Evolutionary conservation across 768 basidiomycete genomes (phyloP).

Genomic region (Cubamyces sp.): DNA sequence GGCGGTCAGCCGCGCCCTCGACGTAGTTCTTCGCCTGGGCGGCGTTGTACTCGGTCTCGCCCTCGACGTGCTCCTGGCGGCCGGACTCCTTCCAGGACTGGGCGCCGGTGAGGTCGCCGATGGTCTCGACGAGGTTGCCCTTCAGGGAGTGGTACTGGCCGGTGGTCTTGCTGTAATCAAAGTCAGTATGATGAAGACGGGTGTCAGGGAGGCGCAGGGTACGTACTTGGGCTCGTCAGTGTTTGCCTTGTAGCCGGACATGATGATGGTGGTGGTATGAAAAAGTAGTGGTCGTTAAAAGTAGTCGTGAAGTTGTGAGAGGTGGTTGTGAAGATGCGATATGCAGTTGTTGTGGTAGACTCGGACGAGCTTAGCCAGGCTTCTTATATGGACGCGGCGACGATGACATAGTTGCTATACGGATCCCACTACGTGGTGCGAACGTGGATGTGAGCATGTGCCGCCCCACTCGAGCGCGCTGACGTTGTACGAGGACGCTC

Average conservation of each 20-base stretch:
- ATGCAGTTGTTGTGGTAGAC: neutral
- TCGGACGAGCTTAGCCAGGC: neutral
- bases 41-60: conserved; percentile 50
- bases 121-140: conserved; percentile 42
- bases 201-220: neutral
- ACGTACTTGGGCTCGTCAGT: conserved; percentile 32
- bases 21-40: conserved; percentile 55
- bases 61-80: conserved; percentile 53
- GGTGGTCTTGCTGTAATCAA: conserved; percentile 38
- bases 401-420: neutral
- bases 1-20: conserved; percentile 50
- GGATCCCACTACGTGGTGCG: neutral
- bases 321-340: neutral
- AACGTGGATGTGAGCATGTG: neutral
- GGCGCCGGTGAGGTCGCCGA: conserved; percentile 50
- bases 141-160: conserved; percentile 47
- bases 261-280: neutral
- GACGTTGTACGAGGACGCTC: neutral
- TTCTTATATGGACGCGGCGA: neutral
- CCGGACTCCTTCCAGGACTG: conserved; percentile 48
- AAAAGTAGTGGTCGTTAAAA: neutral
- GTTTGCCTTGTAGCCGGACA: conserved; percentile 15
- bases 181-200: neutral
- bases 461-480: neutral
- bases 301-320: neutral